These are phyloP conservation scores for Saposhnikovia divaricata DNA, from an alignment of 129 eudicot genomes.

Conservation along the genomic window DNA sequence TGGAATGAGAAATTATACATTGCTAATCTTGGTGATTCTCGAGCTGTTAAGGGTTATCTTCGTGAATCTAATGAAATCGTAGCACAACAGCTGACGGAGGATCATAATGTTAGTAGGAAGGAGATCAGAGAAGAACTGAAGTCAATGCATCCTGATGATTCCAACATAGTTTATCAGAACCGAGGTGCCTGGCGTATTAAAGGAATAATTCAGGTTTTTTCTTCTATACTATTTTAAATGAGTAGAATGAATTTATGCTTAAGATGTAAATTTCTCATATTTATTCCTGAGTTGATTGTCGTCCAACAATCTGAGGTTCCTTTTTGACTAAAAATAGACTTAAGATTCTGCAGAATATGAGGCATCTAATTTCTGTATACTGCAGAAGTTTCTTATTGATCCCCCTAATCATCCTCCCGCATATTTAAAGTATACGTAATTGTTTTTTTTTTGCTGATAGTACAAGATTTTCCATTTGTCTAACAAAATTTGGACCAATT, in stretches of 20 bases:
- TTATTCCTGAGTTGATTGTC: not conserved
- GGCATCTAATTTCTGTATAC: not conserved
- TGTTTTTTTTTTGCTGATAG: not conserved
- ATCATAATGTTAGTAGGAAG: slow-evolving; percentile 15
- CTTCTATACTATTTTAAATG: not conserved
- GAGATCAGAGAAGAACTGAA: slow-evolving; percentile 19
- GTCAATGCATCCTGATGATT: slow-evolving; percentile 16
- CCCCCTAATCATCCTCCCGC: not conserved
- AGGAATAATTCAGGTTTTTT: slow-evolving; percentile 26
- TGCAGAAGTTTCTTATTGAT: not conserved
- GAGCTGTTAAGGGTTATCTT: slow-evolving; percentile 20
- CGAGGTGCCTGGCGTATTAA: slow-evolving; percentile 26
- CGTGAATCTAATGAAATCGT: not conserved
- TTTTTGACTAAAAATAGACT: not conserved
- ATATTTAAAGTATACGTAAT: not conserved
- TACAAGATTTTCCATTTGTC: not conserved
- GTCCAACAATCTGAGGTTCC: not conserved
- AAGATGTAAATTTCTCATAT: not conserved
- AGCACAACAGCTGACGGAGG: slow-evolving; percentile 20
- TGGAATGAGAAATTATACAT: slow-evolving; percentile 15
- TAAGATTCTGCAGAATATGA: not conserved
- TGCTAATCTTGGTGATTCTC: slow-evolving; percentile 28
- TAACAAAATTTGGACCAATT: not conserved
- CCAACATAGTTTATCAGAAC: not conserved
- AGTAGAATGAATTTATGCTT: not conserved